Evolutionary conservation across 78 protist genomes (phyloP).

Genomic region (Bigelowiella natans): DNA sequence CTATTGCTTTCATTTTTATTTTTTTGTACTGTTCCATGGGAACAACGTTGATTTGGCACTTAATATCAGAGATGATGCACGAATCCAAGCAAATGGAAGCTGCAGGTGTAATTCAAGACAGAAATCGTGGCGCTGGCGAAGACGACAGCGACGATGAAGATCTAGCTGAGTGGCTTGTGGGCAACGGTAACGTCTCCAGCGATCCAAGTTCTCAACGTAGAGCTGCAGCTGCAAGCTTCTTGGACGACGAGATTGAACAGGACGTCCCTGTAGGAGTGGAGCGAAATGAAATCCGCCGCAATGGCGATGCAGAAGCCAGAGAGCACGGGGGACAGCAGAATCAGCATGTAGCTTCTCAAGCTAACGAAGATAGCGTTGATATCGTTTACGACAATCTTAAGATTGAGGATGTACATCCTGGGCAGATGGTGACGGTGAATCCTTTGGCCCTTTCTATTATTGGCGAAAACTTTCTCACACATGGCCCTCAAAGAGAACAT

Average conservation of each 20-base stretch:
- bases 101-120: neutral
- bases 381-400: neutral
- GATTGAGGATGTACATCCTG: neutral
- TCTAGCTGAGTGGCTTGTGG: neutral
- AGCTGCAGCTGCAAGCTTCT: neutral
- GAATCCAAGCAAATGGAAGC: neutral
- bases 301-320: neutral
- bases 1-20: too few relatives aligned
- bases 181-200: neutral
- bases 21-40: too few relatives aligned
- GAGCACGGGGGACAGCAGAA: neutral
- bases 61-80: too few relatives aligned
- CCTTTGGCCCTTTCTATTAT: neutral
- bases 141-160: neutral
- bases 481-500: neutral
- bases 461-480: neutral
- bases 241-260: neutral
- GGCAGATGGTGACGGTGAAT: neutral
- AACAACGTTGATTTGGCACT: too few relatives aligned
- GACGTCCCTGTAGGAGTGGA: neutral
- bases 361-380: neutral
- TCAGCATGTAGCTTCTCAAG: neutral
- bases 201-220: neutral
- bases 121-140: neutral
- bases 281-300: neutral